phyloP scores from a whole-genome alignment of 202 grass and related monocot genomes.

The Carex arenaria region DNA sequence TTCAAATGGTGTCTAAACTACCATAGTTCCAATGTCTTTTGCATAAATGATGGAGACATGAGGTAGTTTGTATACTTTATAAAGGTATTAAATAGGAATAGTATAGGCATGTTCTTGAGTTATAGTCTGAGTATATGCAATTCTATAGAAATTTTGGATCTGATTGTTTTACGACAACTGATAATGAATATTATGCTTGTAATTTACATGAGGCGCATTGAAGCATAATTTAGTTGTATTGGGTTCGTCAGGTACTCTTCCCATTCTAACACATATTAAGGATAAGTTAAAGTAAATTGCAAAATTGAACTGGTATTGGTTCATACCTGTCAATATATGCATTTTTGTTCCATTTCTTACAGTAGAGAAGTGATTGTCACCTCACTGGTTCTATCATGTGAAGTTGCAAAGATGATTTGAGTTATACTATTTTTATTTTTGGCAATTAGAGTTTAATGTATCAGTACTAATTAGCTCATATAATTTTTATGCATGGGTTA shows the following conservation, averaged over 20 bases:
- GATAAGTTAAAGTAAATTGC: not conserved
- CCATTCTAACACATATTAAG: constrained; percentile 5
- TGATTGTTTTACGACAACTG: not conserved
- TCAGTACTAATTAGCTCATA: too few relatives aligned
- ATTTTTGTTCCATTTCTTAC: constrained; percentile 9
- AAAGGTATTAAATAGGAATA: not conserved
- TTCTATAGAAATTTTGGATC: not conserved
- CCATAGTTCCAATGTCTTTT: not conserved
- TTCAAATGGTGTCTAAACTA: not conserved
- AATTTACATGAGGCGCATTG: constrained; percentile 5
- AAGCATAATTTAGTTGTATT: too few relatives aligned
- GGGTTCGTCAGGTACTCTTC: constrained; percentile 49
- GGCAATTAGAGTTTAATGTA: not conserved
- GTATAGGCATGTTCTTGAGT: not conserved
- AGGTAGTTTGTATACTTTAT: not conserved
- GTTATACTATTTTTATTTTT: constrained; percentile 24
- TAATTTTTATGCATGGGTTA: too few relatives aligned
- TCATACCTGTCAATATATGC: not conserved
- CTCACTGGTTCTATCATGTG: constrained; percentile 74
- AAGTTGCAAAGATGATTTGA: constrained; percentile 61
- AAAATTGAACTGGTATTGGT: not conserved
- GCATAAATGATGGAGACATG: not conserved
- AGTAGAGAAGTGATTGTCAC: constrained; percentile 90
- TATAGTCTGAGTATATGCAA: not conserved
- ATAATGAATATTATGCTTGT: constrained; percentile 30